These are phyloP conservation scores for Cucurbita pepo DNA, from an alignment of 306 rosid genomes.

Conservation along the genomic window DNA sequence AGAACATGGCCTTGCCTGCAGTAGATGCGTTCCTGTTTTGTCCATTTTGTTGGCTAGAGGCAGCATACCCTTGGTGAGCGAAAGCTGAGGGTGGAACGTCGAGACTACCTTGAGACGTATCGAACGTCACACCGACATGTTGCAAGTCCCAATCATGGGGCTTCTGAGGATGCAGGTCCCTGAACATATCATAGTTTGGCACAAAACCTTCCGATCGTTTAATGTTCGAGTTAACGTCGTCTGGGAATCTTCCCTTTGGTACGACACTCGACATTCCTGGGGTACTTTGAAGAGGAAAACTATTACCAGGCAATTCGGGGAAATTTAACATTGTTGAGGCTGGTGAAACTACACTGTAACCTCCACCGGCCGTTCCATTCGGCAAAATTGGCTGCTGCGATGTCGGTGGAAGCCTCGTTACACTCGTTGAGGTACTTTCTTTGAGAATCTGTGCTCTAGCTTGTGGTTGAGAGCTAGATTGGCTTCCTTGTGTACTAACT, in stretches of 20 bases:
- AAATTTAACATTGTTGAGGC: slow-evolving; percentile 48
- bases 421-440: slow-evolving; percentile 18
- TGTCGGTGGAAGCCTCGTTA: slow-evolving; percentile 47
- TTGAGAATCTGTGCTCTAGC: slow-evolving; percentile 53
- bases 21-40: slow-evolving; percentile 20
- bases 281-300: slow-evolving; percentile 65
- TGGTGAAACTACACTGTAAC: slow-evolving; percentile 39
- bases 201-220: slow-evolving; percentile 40
- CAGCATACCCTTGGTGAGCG: slow-evolving; percentile 56
- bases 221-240: slow-evolving; percentile 41
- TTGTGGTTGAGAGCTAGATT: slow-evolving; percentile 49
- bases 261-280: slow-evolving; percentile 42
- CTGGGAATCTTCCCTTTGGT: slow-evolving; percentile 43
- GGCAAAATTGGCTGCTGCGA: slow-evolving; percentile 38
- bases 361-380: slow-evolving; percentile 33
- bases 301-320: slow-evolving; percentile 49
- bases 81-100: slow-evolving; percentile 47
- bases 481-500: neutral
- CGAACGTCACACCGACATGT: slow-evolving; percentile 37
- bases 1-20: slow-evolving; percentile 35
- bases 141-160: slow-evolving; percentile 70
- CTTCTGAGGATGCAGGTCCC: slow-evolving; percentile 57
- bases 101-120: slow-evolving; percentile 46
- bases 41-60: slow-evolving; percentile 34
- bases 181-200: slow-evolving; percentile 62